Evolutionary conservation across 495 filamentous ascomycete species (phyloP), one percentile per base, ranked within the genome.

Genomic region (Penicillium atrosanguineum): DNA sequence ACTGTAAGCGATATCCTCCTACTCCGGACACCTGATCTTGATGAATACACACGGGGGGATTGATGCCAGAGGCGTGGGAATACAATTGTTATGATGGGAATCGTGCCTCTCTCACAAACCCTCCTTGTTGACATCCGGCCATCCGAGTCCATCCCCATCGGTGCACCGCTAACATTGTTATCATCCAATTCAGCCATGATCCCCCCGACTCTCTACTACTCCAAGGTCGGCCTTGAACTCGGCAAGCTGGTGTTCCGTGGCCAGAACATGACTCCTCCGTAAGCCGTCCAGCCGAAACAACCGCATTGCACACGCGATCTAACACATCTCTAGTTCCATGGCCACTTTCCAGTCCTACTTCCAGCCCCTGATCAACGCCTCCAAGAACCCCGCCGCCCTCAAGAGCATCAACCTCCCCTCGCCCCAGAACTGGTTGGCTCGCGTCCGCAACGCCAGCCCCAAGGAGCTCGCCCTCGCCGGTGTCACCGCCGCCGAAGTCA

Each of bases 201-300:
- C 60, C 95, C 95, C 56, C 84, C 85, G 40, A 85, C 87, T 58
- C 60, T 95, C 65, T 96, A 96, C 83, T 97, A 97, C 81, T 83
- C 86, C 46, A 87, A 83, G 66, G 94, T 99, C 64, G 91, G 81
- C 55, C 67, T 90, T 54, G 95, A 97, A 78, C 79, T 97, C 44
- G 82, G 80, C 61, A 92, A 87, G 80, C 72, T 97, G 52, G 87
- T 97, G 52, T 90, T 91, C 79, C 82, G 81, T 65, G 87, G 88
- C 67, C 90, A 93, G 71, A 88, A 85, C 76, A 97, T 99, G 91
- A 75, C 77, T 60, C 93, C 91, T 63, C 94, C 94, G 94, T 97
- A 86, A 83, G 91, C 81, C 42, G 20, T 42, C 25, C 31, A 38
- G 16, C 23, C 45, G 16, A 11, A 23, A 36, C 6, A 16, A 15